Percentiles rank a stretch among this genome's conserved stretches.
phyloP scores from a whole-genome alignment of 1,284 basidiomycete species.

The Rhodotorula sp. region DNA sequence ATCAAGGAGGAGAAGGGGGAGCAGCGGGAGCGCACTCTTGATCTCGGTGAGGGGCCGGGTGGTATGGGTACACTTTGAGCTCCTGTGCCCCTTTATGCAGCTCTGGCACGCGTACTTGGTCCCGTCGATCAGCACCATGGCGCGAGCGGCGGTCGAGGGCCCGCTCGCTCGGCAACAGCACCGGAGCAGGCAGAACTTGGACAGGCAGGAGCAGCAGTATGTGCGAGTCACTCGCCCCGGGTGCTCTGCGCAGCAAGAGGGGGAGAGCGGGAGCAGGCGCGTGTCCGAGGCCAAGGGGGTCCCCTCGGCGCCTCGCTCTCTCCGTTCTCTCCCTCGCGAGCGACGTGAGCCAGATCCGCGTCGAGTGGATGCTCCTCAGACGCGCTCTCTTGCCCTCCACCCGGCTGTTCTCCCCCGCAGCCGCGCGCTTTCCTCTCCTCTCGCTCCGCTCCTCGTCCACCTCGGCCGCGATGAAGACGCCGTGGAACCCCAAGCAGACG shows the following conservation, averaged over 20 bases:
- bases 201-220: too few relatives aligned
- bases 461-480: conserved; percentile 7
- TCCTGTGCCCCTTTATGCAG: conserved; percentile 41
- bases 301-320: neutral
- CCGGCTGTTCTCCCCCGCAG: neutral
- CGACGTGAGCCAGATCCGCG: neutral
- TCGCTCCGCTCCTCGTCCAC: neutral
- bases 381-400: neutral
- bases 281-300: neutral
- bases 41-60: conserved; percentile 36
- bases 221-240: too few relatives aligned
- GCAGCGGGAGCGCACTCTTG: conserved; percentile 35
- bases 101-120: conserved; percentile 40
- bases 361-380: neutral
- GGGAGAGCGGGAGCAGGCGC: too few relatives aligned
- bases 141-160: neutral
- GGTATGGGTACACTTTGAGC: conserved; percentile 41
- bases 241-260: too few relatives aligned
- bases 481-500: conserved; percentile 26
- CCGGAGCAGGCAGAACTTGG: neutral
- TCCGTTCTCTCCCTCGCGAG: neutral
- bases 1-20: neutral
- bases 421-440: too few relatives aligned
- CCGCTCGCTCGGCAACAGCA: neutral
- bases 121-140: conserved; percentile 28